Percentiles rank a stretch among this genome's conserved stretches.
These are phyloP conservation scores for Suillus fuscotomentosus DNA, from an alignment of 768 basidiomycete species.

Conservation along the genomic window DNA sequence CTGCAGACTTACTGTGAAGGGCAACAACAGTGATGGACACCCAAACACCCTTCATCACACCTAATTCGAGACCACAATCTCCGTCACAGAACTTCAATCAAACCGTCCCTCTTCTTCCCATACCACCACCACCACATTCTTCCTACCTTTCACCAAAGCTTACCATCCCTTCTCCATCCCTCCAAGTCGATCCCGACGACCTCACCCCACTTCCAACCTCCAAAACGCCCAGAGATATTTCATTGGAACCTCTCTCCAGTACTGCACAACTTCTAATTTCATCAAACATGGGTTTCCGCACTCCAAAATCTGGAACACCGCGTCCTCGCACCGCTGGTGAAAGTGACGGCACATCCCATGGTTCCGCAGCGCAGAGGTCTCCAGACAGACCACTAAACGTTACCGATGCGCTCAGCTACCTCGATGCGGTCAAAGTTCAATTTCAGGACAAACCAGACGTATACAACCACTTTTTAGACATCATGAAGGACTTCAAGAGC, in stretches of 20 bases:
- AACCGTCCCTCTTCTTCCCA: constrained; percentile 1
- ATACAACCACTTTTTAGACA: constrained; percentile 92
- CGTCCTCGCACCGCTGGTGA: constrained; percentile 34
- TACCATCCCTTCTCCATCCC: background rate
- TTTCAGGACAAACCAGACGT: constrained; percentile 90
- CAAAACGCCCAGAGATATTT: background rate
- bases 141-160: constrained; percentile 3
- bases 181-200: constrained; percentile 6
- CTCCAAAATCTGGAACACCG: constrained; percentile 38
- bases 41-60: constrained; percentile 12
- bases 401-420: constrained; percentile 88
- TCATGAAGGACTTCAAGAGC: constrained; percentile 99
- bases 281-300: constrained; percentile 12
- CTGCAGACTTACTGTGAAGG: constrained; percentile 8
- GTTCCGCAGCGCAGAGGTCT: constrained; percentile 29
- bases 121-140: constrained; percentile 6
- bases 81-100: constrained; percentile 10
- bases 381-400: constrained; percentile 79
- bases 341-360: constrained; percentile 20
- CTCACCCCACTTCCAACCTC: background rate
- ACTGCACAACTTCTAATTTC: background rate
- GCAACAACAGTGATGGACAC: constrained; percentile 13
- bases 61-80: constrained; percentile 13
- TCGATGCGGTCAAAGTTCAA: constrained; percentile 92
- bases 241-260: constrained; percentile 1